Base-by-base conservation (phyloP, 73 alveolate species). In the Paramecium biaurelia region DNA sequence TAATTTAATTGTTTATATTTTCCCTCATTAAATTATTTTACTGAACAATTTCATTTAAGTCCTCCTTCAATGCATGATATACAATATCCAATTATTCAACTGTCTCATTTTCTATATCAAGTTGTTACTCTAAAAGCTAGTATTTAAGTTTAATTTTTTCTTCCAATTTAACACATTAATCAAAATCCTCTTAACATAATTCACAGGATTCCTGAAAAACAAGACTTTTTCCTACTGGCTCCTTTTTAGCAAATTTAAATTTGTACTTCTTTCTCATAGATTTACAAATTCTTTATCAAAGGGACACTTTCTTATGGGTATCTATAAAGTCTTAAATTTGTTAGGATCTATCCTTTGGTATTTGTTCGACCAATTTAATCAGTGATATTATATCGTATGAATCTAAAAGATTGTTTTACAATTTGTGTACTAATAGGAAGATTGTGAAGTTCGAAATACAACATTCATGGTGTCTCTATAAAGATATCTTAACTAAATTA, bases 341-440 rank as follows among this genome's bases (percentile, higher is more conserved):
- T 63, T 63, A 30, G 84, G 41, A 63, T 30, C 45, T 63, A 26
- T 63, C 84, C 84, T 63, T 63, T 26, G 84, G 84, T 26, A 5
- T 26, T 26, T 4, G 84, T 30, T 63, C 84, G 84, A 30, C 84
- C 84, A 63, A 63, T 26, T 15, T 63, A 14, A 30, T 63, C 84
- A 63, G 23, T 63, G 47, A 63, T 26, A 63, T 32, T 26, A 63
- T 63, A 63, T 63, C 84, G 84, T 30, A 63, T 63, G 23, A 63
- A 63, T 30, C 84, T 63, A 63, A 63, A 30, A 63, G 84, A 63
- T 63, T 63, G 68, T 53, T 63, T 63, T 63, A 63, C 84, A 63
- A 63, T 63, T 63, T 7, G 84, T 26, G 84, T 63, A 63, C 84
- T 63, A 63, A 26, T 63, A 63, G 84, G 84, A 63, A 63, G 84